A percentile compares a stretch with the other conserved stretches of the same genome.
Evolutionary conservation across 1,284 basidiomycete species (phyloP).

Genomic region (Fistulinella cinereoalba): DNA sequence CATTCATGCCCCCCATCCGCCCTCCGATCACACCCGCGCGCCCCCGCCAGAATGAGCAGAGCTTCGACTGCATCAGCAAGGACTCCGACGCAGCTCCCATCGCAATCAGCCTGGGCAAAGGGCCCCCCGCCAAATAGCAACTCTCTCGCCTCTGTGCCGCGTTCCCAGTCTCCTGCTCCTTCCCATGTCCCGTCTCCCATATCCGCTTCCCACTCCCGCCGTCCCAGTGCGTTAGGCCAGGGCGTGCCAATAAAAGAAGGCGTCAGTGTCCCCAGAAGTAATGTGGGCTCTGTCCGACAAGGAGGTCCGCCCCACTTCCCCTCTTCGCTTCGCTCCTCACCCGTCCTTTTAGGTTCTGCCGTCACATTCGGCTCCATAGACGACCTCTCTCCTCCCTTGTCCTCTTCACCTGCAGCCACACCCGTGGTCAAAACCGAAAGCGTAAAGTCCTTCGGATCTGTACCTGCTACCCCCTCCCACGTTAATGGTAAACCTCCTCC

Average conservation of each 20-base stretch:
- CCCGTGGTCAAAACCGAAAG: constrained; percentile 66
- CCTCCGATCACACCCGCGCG: constrained; percentile 13
- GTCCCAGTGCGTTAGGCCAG: constrained; percentile 67
- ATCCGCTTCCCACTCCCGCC: constrained; percentile 62
- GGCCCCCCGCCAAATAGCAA: constrained; percentile 63
- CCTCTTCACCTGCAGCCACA: constrained; percentile 63
- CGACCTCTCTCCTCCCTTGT: constrained; percentile 63
- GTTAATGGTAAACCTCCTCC: constrained; percentile 53
- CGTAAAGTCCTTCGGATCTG: constrained; percentile 78
- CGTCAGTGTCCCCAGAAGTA: constrained; percentile 57
- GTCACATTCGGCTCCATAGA: constrained; percentile 86
- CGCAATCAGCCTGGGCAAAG: constrained; percentile 80
- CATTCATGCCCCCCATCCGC: constrained; percentile 1
- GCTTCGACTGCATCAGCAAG: constrained; percentile 69
- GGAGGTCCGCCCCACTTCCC: constrained; percentile 38
- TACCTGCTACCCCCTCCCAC: constrained; percentile 44
- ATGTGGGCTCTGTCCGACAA: constrained; percentile 60
- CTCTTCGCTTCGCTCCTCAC: not conserved
- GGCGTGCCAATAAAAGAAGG: constrained; percentile 73
- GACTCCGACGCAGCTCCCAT: constrained; percentile 64
- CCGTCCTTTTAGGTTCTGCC: constrained; percentile 46
- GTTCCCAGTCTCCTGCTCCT: constrained; percentile 73
- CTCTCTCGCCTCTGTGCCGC: constrained; percentile 55
- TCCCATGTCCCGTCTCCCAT: constrained; percentile 44
- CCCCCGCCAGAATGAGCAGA: constrained; percentile 77